phyloP scores from a whole-genome alignment of 1,139 yeast species.

The Geotrichum klebahnii region DNA sequence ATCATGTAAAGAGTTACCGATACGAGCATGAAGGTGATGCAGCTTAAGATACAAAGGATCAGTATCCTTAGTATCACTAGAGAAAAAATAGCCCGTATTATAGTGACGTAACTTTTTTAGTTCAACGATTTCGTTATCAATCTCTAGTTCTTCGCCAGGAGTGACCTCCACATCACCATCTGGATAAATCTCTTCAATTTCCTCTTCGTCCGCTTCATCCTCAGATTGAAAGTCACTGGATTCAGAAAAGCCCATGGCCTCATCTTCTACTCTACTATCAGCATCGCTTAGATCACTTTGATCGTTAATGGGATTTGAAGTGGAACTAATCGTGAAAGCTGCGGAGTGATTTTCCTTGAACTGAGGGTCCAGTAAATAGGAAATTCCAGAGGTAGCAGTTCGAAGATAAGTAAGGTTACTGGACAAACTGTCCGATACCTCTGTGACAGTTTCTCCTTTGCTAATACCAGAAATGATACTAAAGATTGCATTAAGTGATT shows the following conservation, averaged over 20 bases:
- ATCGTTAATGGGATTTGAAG: conserved; percentile 21
- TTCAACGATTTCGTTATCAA: conserved; percentile 36
- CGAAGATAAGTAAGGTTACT: conserved; percentile 56
- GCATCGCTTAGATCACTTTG: conserved; percentile 18
- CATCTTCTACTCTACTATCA: conserved; percentile 21
- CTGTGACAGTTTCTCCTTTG: conserved; percentile 28
- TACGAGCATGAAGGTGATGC: conserved; percentile 56
- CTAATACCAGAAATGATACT: conserved; percentile 27
- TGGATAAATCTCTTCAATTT: conserved; percentile 40
- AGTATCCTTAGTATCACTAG: conserved; percentile 41
- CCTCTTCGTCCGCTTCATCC: conserved; percentile 20
- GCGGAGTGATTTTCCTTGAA: conserved; percentile 29
- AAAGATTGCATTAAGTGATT: conserved; percentile 30
- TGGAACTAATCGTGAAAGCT: conserved; percentile 29
- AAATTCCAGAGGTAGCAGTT: conserved; percentile 66
- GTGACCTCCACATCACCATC: conserved; percentile 35
- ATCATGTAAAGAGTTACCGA: conserved; percentile 67
- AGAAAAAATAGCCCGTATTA: conserved; percentile 49
- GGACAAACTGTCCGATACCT: conserved; percentile 41
- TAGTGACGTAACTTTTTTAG: conserved; percentile 37
- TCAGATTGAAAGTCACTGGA: conserved; percentile 16
- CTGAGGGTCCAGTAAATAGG: conserved; percentile 70
- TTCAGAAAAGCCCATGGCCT: conserved; percentile 17
- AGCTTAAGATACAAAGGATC: conserved; percentile 55
- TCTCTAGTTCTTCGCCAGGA: conserved; percentile 35